Conservation (phyloP, 306 rosid genomes). For the Sophora flavescens region DNA sequence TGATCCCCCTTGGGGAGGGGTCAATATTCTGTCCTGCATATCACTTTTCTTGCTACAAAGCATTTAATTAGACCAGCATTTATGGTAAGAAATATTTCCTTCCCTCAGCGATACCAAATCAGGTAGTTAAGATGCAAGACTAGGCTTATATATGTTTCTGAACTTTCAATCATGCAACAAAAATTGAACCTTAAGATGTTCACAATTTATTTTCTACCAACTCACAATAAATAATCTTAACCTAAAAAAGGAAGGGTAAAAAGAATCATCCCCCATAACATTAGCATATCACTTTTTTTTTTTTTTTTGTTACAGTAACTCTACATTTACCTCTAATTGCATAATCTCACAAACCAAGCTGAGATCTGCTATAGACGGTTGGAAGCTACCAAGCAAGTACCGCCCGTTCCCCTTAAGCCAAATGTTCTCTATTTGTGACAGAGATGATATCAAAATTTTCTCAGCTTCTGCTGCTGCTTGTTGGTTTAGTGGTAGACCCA, state of each 20-base stretch:
- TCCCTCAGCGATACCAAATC: slow-evolving; percentile 8
- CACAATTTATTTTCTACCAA: slow-evolving; percentile 30
- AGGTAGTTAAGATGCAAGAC: not conserved
- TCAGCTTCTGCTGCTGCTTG: slow-evolving; percentile 80
- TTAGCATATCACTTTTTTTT: no score
- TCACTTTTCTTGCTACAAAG: slow-evolving; percentile 16
- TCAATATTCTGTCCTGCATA: slow-evolving; percentile 16
- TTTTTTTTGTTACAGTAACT: slow-evolving; percentile 18
- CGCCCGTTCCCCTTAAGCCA: slow-evolving; percentile 76
- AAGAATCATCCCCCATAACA: not conserved
- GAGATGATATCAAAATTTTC: slow-evolving; percentile 67
- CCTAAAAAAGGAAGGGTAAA: not conserved
- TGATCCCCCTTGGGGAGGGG: slow-evolving; percentile 11
- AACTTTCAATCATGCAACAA: slow-evolving; percentile 28
- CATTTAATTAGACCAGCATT: slow-evolving; percentile 2
- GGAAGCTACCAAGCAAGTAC: slow-evolving; percentile 76
- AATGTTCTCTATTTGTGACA: slow-evolving; percentile 73
- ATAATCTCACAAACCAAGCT: slow-evolving; percentile 80
- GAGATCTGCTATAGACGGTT: slow-evolving; percentile 85
- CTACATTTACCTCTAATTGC: slow-evolving; percentile 80
- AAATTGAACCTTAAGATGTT: slow-evolving; percentile 32
- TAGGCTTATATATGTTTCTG: slow-evolving; percentile 3
- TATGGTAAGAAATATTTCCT: slow-evolving; percentile 1
- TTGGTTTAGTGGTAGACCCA: slow-evolving; percentile 65
- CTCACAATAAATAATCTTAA: slow-evolving; percentile 3